Conservation (phyloP, 225 moss, liverwort and hornwort species). For the Takakia lepidozioides region DNA sequence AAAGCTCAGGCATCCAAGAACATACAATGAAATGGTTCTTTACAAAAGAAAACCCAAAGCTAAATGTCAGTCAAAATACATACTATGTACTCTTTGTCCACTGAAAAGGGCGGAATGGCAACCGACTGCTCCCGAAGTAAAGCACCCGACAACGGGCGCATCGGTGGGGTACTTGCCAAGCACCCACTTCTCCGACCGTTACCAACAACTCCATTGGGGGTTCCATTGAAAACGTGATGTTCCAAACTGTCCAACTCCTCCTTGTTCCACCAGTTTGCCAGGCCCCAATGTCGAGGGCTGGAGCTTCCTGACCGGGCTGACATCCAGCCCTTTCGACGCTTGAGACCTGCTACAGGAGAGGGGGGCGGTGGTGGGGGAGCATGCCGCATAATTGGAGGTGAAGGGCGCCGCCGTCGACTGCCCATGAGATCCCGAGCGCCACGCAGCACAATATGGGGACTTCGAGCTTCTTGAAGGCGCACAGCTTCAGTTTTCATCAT, state of each 20-base stretch:
- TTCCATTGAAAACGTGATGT: conserved; percentile 40
- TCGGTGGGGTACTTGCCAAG: conserved; percentile 43
- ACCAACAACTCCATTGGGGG: conserved; percentile 35
- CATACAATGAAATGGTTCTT: no score
- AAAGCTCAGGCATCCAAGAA: no score
- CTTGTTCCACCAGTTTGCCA: conserved; percentile 73
- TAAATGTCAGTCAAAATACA: conserved; percentile 8
- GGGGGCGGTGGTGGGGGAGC: conserved; percentile 94
- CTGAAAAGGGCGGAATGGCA: conserved; percentile 58
- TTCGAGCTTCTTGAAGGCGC: conserved; percentile 70
- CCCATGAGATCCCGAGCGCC: conserved; percentile 52
- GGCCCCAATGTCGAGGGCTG: conserved; percentile 85
- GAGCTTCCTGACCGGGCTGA: conserved; percentile 90
- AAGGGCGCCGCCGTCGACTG: conserved; percentile 66
- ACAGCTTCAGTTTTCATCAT: conserved; percentile 52
- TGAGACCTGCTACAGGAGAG: conserved; percentile 81
- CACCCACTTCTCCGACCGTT: conserved; percentile 47
- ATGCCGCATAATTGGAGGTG: conserved; percentile 76
- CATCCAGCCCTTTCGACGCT: conserved; percentile 83
- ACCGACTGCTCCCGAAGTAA: conserved; percentile 64
- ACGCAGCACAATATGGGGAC: conserved; percentile 70
- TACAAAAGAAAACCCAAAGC: no score
- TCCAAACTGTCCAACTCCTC: conserved; percentile 63
- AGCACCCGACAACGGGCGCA: conserved; percentile 66
- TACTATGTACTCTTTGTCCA: conserved; percentile 76